Evolutionary conservation across 2,329 filamentous ascomycete species (phyloP), one percentile per base, ranked within the genome.

Genomic region (Colletotrichum sp.): DNA sequence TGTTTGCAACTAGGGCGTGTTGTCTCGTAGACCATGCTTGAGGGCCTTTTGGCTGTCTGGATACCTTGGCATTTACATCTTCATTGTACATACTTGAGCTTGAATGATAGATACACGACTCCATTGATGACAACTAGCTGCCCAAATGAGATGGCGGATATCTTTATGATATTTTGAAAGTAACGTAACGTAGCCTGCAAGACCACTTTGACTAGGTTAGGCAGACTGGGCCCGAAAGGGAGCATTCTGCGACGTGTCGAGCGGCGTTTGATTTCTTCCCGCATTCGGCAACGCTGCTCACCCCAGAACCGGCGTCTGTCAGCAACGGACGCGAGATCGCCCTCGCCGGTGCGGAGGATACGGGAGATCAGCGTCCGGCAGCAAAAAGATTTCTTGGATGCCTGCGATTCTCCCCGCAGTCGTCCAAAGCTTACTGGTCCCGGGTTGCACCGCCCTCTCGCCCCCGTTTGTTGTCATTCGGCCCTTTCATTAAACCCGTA

Each of bases 291-390:
- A 65, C 55, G 36, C 34, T 61, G 27, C 34, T 64, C 29, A 30
- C 6, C 36, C 49, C 6, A 15, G 13, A n/a, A 22, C 15, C 13
- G 49, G 19, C 34, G 32, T n/a, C n/a, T 39, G 61, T 36, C 29
- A 64, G 72, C 69, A 67, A 65, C 68, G 68, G 72, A 34, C 34
- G 19, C 29, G 67, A 52, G 68, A 71, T 65, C 71, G 44, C 22
- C 25, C 16, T 66, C 52, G 34, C 36, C n/a, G 44, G 39, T 49
- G 44, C 55, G 57, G 29, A 61, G 69, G 39, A 34, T 64, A n/a
- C 49, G 49, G 68, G 69, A 61, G 62, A 72, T 67, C 52, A 62
- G 32, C 32, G 13, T 44, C 36, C 52, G 52, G 34, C 22, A 44
- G 32, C n/a, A 22, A 22, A 29, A 30, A 1, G 7, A 32, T 22